Evolutionary conservation across 139 green algal species (phyloP).

Genomic region (Desmodesmus armatus): DNA sequence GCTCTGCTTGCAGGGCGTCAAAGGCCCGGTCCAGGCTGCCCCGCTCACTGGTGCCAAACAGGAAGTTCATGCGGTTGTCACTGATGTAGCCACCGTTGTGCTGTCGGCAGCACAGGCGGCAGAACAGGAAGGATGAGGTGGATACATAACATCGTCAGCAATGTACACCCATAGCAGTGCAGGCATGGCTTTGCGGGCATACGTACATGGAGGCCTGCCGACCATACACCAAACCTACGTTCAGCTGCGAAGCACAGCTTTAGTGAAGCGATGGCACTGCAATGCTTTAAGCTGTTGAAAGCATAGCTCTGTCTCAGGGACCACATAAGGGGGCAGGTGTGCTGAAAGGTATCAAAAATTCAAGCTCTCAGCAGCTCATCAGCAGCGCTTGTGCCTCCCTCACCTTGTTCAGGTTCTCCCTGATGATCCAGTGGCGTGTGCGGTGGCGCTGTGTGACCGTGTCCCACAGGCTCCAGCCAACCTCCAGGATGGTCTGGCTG

Average conservation of each 20-base stretch:
- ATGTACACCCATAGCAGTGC: no score
- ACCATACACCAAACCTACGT: no score
- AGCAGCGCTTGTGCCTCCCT: no score
- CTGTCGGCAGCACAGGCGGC: background rate
- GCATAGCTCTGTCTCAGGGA: background rate
- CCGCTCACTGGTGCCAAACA: constrained; percentile 31
- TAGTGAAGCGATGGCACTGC: no score
- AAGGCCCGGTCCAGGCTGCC: constrained; percentile 31
- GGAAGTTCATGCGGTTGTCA: constrained; percentile 42
- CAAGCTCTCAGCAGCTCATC: background rate
- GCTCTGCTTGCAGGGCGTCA: constrained; percentile 18
- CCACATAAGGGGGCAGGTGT: no score
- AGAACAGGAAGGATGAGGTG: background rate
- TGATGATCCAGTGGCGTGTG: constrained; percentile 32
- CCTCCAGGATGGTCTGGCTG: constrained; percentile 16
- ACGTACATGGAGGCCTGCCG: no score
- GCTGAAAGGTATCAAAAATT: no score
- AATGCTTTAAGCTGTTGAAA: no score
- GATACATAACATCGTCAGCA: no score
- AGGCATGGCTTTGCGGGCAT: no score
- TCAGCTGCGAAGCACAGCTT: no score
- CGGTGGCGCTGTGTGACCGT: constrained; percentile 18
- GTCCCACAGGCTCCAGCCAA: constrained; percentile 43
- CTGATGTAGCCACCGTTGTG: constrained; percentile 25
- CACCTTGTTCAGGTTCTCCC: constrained; percentile 36